phyloP scores from a whole-genome alignment of 768 basidiomycete species.

The Mycena filopes region DNA sequence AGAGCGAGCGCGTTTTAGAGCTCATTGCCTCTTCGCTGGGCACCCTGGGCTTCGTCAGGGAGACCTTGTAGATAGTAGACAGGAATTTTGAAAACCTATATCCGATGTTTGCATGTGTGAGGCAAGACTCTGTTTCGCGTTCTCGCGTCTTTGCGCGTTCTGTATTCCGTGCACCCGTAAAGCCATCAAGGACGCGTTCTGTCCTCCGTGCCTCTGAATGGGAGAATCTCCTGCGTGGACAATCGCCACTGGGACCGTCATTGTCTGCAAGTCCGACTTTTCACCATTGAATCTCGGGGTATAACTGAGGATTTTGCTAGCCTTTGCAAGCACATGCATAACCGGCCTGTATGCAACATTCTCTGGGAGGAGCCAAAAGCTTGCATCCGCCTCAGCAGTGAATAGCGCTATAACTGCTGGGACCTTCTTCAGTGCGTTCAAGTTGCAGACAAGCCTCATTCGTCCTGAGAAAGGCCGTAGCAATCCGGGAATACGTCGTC shows the following conservation, averaged over 20 bases:
- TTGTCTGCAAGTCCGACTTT: slow-evolving; percentile 86
- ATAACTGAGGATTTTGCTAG: slow-evolving; percentile 51
- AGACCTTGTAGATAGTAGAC: slow-evolving; percentile 57
- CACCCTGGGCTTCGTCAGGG: slow-evolving; percentile 80
- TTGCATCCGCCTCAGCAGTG: slow-evolving; percentile 70
- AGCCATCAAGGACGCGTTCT: not conserved
- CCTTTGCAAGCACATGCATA: slow-evolving; percentile 63
- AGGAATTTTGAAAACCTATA: not conserved
- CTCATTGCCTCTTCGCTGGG: slow-evolving; percentile 80
- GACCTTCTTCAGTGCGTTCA: slow-evolving; percentile 79
- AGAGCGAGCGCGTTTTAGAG: slow-evolving; percentile 82
- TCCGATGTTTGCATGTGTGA: slow-evolving; percentile 8
- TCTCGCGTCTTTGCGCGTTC: not conserved
- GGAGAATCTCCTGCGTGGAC: slow-evolving; percentile 40
- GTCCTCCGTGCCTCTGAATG: slow-evolving; percentile 7
- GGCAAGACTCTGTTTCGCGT: not conserved
- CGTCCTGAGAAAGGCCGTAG: slow-evolving; percentile 49
- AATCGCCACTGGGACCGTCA: slow-evolving; percentile 66
- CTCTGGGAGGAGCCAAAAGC: slow-evolving; percentile 56
- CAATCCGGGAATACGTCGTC: slow-evolving; percentile 79
- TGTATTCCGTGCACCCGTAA: not conserved
- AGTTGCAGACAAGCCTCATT: not conserved
- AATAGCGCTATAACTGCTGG: slow-evolving; percentile 79
- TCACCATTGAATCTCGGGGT: slow-evolving; percentile 36
- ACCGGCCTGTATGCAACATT: slow-evolving; percentile 58